Evolutionary conservation across 2,329 filamentous ascomycete genomes (phyloP), one percentile per base, ranked within the genome.

Genomic region (Neopestalotiopsis rosae): DNA sequence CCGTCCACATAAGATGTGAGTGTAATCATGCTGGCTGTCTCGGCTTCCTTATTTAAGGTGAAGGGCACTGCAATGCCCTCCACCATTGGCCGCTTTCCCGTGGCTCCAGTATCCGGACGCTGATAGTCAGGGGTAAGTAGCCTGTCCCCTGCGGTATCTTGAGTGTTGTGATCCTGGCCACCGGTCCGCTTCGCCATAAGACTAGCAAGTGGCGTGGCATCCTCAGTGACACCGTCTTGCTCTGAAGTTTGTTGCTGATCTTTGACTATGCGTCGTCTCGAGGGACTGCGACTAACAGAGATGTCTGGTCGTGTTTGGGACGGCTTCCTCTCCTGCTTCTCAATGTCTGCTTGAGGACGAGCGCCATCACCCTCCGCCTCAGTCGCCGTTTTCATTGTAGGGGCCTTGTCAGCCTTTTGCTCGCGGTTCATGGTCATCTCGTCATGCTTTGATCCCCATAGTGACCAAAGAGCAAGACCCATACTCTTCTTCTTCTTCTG

Each of bases 391-490:
- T 76, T 75, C n/a, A 74, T 72, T 5, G 76, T 77, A 0, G 79
- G 74, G 2, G 78, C 74, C 68, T 81, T 79, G 2, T 85, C 84
- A 0, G 85, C 85, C 71, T 86, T 84, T 66, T 87, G 79, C 76
- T 91, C 88, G 3, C 88, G 83, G 61, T 85, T 82, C 3, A 97
- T 86, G 0, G 92, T 92, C 71, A 86, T 86, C 79, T 95, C 88
- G 77, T 98, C 96, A 76, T 98, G 94, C 77, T 93, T 97, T 61
- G 92, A 95, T 14, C 94, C 94, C 92, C 94, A 97, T 1, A 91
- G 85, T 64, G 90, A 92, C 95, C 95, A 98, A 72, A 98, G 82
- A 2, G 91, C 89, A 79, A 98, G 73, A 65, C 76, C 77, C 80
- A 92, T 89, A 72, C 92, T 94, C 84, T 88, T 91, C 72, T 81